Conservation (phyloP, 176 grass and related monocot species). For the Ensete ventricosum region DNA sequence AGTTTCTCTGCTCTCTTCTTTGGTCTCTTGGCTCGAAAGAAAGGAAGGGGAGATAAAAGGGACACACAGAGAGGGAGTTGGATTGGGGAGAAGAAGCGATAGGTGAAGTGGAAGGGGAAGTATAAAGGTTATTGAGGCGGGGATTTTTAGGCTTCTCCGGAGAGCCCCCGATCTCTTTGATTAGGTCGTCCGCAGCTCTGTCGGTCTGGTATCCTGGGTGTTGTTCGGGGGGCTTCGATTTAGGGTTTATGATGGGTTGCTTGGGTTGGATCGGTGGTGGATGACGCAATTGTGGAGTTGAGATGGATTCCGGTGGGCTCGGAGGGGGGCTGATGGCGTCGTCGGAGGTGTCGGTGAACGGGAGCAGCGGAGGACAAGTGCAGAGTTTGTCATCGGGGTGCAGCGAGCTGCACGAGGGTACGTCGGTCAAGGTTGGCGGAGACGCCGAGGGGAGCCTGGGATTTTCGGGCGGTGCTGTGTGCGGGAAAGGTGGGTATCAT, state of each 20-base stretch:
- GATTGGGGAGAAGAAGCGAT: neutral
- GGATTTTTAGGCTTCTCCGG: neutral
- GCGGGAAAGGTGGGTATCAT: slow-evolving; percentile 9
- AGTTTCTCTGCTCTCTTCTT: neutral
- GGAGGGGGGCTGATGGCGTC: slow-evolving; percentile 5
- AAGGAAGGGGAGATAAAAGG: neutral
- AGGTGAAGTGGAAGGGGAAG: neutral
- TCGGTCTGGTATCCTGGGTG: neutral
- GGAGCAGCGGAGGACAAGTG: slow-evolving; percentile 12
- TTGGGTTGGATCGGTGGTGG: slow-evolving; percentile 3
- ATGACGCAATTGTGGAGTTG: neutral
- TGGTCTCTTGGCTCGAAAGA: neutral
- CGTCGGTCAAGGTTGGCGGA: slow-evolving; percentile 4
- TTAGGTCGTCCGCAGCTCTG: no score
- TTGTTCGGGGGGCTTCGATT: slow-evolving; percentile 12
- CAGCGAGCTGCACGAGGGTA: slow-evolving; percentile 16
- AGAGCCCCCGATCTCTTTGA: neutral
- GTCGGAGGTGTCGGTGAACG: slow-evolving; percentile 25
- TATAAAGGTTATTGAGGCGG: neutral
- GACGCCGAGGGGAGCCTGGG: neutral
- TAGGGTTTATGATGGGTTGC: slow-evolving; percentile 21
- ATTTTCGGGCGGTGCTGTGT: neutral
- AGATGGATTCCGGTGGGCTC: neutral
- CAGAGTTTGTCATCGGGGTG: slow-evolving; percentile 21
- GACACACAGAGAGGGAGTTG: neutral